phyloP scores from a whole-genome alignment of 2,329 filamentous ascomycete genomes.

The Hirsutella rhossiliensis region DNA sequence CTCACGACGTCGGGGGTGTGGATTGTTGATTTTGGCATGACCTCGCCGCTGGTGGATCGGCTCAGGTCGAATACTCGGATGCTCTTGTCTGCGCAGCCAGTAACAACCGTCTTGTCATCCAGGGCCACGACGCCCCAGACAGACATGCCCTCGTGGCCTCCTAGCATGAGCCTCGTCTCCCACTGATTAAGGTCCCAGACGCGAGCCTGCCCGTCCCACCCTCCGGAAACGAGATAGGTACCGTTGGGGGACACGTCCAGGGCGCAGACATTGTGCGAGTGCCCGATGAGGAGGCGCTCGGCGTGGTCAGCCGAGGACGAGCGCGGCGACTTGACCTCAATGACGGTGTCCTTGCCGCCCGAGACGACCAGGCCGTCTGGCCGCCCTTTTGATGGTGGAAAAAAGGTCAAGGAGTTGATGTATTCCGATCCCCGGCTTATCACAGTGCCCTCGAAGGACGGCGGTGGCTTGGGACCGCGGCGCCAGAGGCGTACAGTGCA shows the following conservation, averaged over 20 bases:
- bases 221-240: conserved; percentile 72
- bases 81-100: conserved; percentile 81
- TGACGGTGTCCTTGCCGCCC: conserved; percentile 82
- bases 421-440: conserved; percentile 72
- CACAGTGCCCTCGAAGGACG: conserved; percentile 65
- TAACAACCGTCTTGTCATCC: conserved; percentile 69
- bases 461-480: conserved; percentile 50
- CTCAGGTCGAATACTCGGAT: conserved; percentile 75
- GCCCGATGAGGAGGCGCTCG: conserved; percentile 75
- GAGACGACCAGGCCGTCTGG: conserved; percentile 76
- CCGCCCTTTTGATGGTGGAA: conserved; percentile 54
- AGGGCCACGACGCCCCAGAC: conserved; percentile 90
- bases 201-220: conserved; percentile 84
- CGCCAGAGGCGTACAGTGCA: conserved; percentile 83
- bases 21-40: conserved; percentile 40
- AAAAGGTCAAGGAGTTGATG: conserved; percentile 73
- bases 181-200: conserved; percentile 81
- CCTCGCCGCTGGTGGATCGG: conserved; percentile 40
- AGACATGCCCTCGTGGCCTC: conserved; percentile 61
- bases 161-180: conserved; percentile 60
- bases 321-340: conserved; percentile 71
- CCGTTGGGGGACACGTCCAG: conserved; percentile 66
- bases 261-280: conserved; percentile 78
- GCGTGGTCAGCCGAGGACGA: conserved; percentile 61
- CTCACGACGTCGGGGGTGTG: conserved; percentile 73